Conservation (phyloP, 371 early-diverging fungal genomes). For the Syncephalastrum monosporum region DNA sequence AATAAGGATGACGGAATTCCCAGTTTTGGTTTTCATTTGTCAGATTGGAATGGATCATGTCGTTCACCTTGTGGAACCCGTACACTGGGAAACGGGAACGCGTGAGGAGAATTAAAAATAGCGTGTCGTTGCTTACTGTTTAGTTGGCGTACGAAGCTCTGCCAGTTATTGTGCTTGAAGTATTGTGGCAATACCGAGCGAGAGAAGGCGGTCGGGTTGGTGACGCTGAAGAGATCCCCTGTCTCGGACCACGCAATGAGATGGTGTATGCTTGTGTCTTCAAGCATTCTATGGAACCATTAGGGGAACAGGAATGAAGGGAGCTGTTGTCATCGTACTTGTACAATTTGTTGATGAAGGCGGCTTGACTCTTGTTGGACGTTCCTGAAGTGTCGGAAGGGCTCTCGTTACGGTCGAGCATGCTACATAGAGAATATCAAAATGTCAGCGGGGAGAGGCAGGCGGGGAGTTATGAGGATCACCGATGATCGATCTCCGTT, state of each 20-base stretch:
- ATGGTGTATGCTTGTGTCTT: slow-evolving; percentile 55
- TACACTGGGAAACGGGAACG: slow-evolving; percentile 48
- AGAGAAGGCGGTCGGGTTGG: slow-evolving; percentile 57
- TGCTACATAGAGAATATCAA: too few species aligned
- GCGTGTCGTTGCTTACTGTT: slow-evolving; percentile 52
- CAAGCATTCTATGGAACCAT: slow-evolving; percentile 46
- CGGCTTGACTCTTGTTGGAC: slow-evolving; percentile 49
- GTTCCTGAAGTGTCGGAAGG: slow-evolving; percentile 1
- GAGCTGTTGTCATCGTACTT: slow-evolving; percentile 31
- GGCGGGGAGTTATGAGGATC: too few species aligned
- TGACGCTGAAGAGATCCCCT: slow-evolving; percentile 67
- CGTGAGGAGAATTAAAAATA: too few species aligned
- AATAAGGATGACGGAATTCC: slow-evolving; percentile 72
- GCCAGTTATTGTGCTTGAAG: slow-evolving; percentile 88
- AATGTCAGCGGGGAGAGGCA: too few species aligned
- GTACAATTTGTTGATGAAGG: slow-evolving; percentile 70
- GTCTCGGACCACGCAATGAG: slow-evolving; percentile 65
- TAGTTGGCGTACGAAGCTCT: slow-evolving; percentile 84
- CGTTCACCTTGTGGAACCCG: slow-evolving; percentile 62
- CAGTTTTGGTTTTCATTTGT: slow-evolving; percentile 63
- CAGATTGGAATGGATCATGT: slow-evolving; percentile 60
- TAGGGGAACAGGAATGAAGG: neutral
- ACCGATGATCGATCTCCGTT: too few species aligned
- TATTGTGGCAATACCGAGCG: slow-evolving; percentile 66
- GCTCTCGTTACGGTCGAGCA: too few species aligned